These are phyloP conservation scores for Carex kokanica DNA, from an alignment of 176 grass and related monocot species.

Conservation along the genomic window DNA sequence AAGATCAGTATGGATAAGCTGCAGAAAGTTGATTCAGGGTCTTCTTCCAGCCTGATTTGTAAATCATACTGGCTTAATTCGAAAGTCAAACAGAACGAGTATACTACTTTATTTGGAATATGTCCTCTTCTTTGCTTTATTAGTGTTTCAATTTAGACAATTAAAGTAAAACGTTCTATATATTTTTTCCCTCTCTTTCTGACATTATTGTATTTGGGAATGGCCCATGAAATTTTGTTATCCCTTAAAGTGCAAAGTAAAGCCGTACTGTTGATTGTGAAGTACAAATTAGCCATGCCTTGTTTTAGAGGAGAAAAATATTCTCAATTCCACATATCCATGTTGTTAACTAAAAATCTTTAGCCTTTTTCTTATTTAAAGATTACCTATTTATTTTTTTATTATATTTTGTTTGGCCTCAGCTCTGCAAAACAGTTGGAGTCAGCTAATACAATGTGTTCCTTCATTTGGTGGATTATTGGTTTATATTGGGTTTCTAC, in stretches of 20 bases:
- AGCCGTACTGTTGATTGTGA: neutral
- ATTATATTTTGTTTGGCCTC: constrained; percentile 11
- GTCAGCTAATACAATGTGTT: constrained; percentile 42
- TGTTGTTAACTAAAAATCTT: neutral
- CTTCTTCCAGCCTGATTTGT: neutral
- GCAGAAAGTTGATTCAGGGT: neutral
- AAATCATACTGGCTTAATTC: neutral
- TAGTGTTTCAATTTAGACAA: neutral
- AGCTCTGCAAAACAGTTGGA: constrained; percentile 44
- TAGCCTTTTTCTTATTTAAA: neutral
- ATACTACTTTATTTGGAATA: neutral
- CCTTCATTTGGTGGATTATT: constrained; percentile 58
- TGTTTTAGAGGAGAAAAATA: neutral
- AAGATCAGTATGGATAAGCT: neutral
- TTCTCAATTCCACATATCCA: neutral
- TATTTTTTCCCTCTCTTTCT: neutral
- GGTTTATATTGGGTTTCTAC: constrained; percentile 45
- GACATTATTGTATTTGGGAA: neutral
- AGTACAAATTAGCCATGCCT: neutral
- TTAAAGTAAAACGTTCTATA: neutral
- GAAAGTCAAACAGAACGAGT: neutral
- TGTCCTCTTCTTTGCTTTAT: neutral
- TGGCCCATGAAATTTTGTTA: neutral
- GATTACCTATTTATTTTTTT: constrained; percentile 15
- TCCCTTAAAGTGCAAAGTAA: neutral